Percentiles rank a stretch among this genome's conserved stretches.
phyloP scores from a whole-genome alignment of 2,329 filamentous ascomycete genomes.

The Clathrospora elynae region DNA sequence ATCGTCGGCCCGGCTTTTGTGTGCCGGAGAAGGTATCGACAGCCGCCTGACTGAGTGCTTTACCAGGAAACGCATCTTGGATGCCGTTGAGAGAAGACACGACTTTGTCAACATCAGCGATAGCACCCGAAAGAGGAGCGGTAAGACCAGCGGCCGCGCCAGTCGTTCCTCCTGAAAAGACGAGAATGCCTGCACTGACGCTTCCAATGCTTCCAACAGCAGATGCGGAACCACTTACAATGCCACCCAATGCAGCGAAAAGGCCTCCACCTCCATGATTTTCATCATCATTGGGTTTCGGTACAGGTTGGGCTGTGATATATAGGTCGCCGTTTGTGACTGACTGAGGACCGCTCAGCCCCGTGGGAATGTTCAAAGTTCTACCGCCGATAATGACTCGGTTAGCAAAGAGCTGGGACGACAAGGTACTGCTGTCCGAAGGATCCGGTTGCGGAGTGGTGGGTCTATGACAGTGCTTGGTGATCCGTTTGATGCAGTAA shows the following conservation, averaged over 20 bases:
- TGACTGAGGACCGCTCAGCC: neutral
- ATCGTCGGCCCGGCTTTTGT: conserved; percentile 13
- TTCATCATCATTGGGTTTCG: conserved; percentile 4
- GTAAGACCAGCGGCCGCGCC: conserved; percentile 6
- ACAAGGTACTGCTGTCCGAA: neutral
- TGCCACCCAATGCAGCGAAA: conserved; percentile 9
- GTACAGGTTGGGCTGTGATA: conserved; percentile 16
- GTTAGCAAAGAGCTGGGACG: conserved; percentile 8
- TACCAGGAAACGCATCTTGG: conserved; percentile 13
- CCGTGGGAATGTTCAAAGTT: conserved; percentile 2
- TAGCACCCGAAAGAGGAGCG: conserved; percentile 9
- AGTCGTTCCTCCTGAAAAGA: conserved; percentile 9
- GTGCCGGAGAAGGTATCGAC: conserved; percentile 6
- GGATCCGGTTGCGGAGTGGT: neutral
- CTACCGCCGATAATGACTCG: conserved; percentile 15
- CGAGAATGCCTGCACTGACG: conserved; percentile 6
- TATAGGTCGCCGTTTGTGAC: conserved; percentile 1
- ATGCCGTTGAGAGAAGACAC: conserved; percentile 24
- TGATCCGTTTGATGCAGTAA: conserved; percentile 1
- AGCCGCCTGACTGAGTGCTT: conserved; percentile 7
- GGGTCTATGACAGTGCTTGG: conserved; percentile 1
- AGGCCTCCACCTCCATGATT: conserved; percentile 3
- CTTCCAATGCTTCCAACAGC: conserved; percentile 4
- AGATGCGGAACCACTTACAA: conserved; percentile 7
- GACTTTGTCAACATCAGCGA: conserved; percentile 4